These are phyloP conservation scores for Globisporangium irregulare DNA, from an alignment of 352 stramenopile species.

Conservation along the genomic window DNA sequence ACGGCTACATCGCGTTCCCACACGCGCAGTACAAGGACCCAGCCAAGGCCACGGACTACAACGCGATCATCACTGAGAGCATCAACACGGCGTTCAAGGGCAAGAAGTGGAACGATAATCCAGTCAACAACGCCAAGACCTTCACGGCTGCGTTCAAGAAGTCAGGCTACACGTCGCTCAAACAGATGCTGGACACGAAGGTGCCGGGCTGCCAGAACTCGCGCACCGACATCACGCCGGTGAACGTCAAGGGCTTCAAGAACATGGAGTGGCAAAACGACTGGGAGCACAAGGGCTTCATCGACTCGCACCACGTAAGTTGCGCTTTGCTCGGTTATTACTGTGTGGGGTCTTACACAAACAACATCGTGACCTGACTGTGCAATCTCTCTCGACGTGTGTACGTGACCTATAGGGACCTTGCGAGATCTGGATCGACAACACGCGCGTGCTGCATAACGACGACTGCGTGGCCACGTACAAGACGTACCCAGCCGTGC, in stretches of 20 bases:
- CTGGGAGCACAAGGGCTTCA: constrained; percentile 37
- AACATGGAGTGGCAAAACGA: constrained; percentile 54
- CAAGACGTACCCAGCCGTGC: constrained; percentile 36
- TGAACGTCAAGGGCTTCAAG: constrained; percentile 33
- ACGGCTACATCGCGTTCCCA: constrained; percentile 53
- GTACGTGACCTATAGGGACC: background rate
- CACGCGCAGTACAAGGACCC: constrained; percentile 33
- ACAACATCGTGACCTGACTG: background rate
- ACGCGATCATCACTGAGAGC: constrained; percentile 11
- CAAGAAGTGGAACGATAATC: constrained; percentile 51
- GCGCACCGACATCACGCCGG: constrained; percentile 18
- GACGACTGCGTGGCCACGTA: constrained; percentile 43
- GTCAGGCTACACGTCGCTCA: constrained; percentile 30
- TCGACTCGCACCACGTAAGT: constrained; percentile 31
- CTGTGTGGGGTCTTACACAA: background rate
- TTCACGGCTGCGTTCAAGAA: constrained; percentile 42
- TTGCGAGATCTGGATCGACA: constrained; percentile 55
- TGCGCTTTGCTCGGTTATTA: background rate
- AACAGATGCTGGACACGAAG: constrained; percentile 24
- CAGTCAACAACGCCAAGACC: constrained; percentile 35
- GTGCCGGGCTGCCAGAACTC: constrained; percentile 27
- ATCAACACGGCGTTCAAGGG: constrained; percentile 32
- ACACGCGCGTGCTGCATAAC: constrained; percentile 30
- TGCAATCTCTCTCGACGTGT: background rate
- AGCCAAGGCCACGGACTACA: constrained; percentile 36